Evolutionary conservation across 2,329 filamentous ascomycete genomes (phyloP).

Genomic region (Fusarium napiforme): DNA sequence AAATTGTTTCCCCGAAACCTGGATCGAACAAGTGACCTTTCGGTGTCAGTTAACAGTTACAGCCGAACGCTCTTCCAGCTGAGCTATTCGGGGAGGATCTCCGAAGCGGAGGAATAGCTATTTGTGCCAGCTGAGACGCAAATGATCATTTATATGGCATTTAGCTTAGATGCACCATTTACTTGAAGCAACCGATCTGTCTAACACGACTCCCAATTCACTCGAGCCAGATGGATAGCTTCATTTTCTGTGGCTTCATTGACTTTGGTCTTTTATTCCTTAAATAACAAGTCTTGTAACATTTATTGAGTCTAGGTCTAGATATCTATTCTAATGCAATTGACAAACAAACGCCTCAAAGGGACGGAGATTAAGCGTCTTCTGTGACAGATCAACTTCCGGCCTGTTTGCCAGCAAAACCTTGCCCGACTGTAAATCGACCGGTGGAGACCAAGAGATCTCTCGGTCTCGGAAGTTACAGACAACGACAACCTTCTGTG

Average conservation of each 20-base stretch:
- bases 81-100: constrained; percentile 29
- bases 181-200: background rate
- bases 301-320: background rate
- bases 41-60: constrained; percentile 27
- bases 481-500: constrained; percentile 2
- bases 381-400: background rate
- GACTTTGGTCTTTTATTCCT: background rate
- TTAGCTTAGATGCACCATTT: accelerated
- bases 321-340: background rate
- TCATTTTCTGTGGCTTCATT: background rate
- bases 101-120: constrained; percentile 21
- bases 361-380: background rate
- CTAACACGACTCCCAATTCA: accelerated
- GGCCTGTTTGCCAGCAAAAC: constrained; percentile 17
- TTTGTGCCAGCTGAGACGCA: accelerated
- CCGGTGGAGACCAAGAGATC: background rate
- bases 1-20: constrained; percentile 21
- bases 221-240: accelerated
- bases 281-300: accelerated
- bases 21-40: constrained; percentile 31
- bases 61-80: constrained; percentile 30
- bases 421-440: background rate
- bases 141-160: accelerated
- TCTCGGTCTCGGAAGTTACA: constrained; percentile 24
- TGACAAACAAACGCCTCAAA: constrained; percentile 25